Evolutionary conservation across 1,139 yeast species (phyloP).

Genomic region (Kurtzmaniella natalensis): DNA sequence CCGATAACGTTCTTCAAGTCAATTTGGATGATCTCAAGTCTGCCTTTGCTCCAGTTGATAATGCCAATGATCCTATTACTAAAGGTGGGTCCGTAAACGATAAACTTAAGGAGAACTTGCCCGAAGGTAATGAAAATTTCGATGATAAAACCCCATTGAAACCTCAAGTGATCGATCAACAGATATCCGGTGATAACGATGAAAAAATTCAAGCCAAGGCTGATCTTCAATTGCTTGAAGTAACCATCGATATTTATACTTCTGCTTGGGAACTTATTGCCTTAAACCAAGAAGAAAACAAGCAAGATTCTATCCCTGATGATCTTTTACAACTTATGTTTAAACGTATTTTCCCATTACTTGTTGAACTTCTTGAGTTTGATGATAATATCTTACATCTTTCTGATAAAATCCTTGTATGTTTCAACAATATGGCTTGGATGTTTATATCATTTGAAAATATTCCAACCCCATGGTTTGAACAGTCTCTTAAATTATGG

Average conservation of each 20-base stretch:
- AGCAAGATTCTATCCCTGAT: constrained; percentile 16
- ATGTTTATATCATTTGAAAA: constrained; percentile 32
- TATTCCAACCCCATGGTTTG: constrained; percentile 37
- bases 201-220: constrained; percentile 46
- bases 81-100: constrained; percentile 12
- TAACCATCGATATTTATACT: constrained; percentile 69
- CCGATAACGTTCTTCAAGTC: constrained; percentile 29
- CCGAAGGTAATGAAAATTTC: constrained; percentile 20
- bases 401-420: constrained; percentile 52
- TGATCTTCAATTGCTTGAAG: constrained; percentile 60
- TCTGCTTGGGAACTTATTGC: constrained; percentile 63
- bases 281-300: constrained; percentile 18
- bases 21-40: constrained; percentile 39
- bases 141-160: constrained; percentile 11
- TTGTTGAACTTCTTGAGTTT: constrained; percentile 35
- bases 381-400: constrained; percentile 29
- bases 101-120: constrained; percentile 8
- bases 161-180: constrained; percentile 24
- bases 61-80: constrained; percentile 33
- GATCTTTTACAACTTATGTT: constrained; percentile 25
- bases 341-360: constrained; percentile 33
- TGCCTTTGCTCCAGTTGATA: constrained; percentile 30
- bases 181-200: constrained; percentile 21
- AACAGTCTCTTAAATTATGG: constrained; percentile 34
- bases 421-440: constrained; percentile 70